phyloP scores from a whole-genome alignment of 306 rosid species.

The Corylus avellana region DNA sequence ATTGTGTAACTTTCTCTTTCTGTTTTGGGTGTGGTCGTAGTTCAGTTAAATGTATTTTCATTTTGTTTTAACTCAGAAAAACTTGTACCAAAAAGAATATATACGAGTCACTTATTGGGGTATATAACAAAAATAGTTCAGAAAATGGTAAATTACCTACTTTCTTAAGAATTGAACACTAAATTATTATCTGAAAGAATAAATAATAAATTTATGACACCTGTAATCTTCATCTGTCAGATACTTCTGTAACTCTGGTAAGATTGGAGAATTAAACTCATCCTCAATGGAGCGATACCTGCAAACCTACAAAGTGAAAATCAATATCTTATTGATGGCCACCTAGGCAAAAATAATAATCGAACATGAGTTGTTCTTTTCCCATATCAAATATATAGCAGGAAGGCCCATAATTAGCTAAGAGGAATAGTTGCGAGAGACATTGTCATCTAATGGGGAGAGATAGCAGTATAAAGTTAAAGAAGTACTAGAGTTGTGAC shows the following conservation, averaged over 20 bases:
- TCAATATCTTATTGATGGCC: slow-evolving; percentile 24
- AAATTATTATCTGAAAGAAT: slow-evolving; percentile 18
- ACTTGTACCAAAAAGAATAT: neutral
- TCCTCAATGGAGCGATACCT: slow-evolving; percentile 78
- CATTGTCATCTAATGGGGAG: neutral
- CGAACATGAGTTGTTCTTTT: slow-evolving; percentile 8
- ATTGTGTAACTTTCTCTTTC: neutral
- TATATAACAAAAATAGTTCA: neutral
- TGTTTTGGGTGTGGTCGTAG: neutral
- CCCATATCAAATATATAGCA: neutral
- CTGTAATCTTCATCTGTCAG: slow-evolving; percentile 93
- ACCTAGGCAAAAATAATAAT: slow-evolving; percentile 15
- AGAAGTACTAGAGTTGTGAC: neutral
- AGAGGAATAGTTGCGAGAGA: too few relatives aligned
- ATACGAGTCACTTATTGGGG: neutral
- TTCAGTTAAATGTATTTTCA: neutral
- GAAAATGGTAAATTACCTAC: neutral
- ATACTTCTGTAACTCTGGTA: slow-evolving; percentile 77
- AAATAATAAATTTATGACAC: slow-evolving; percentile 39
- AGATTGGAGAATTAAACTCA: slow-evolving; percentile 76
- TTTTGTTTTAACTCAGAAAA: neutral
- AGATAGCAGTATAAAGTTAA: too few relatives aligned
- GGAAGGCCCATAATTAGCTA: neutral
- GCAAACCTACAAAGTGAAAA: slow-evolving; percentile 70
- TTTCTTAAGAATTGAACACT: neutral